A percentile compares a stretch with the other conserved stretches of the same genome.
These are phyloP conservation scores for Aspergillus ostianus DNA, from an alignment of 495 filamentous ascomycete genomes.

Conservation along the genomic window DNA sequence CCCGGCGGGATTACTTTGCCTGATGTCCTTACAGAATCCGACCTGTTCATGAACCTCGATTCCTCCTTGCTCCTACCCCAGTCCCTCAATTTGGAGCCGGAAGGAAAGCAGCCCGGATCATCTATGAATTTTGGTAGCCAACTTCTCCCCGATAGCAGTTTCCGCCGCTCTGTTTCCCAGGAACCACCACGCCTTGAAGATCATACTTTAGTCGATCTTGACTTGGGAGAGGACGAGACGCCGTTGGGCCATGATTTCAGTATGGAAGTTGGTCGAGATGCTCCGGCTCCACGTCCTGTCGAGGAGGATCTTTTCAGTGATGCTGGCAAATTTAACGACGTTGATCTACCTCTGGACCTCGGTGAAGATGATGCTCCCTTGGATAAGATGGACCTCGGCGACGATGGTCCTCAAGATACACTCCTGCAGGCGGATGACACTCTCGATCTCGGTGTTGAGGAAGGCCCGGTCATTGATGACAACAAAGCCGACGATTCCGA, in stretches of 20 bases:
- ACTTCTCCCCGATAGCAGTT: slow-evolving; percentile 62
- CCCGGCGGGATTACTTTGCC: slow-evolving; percentile 73
- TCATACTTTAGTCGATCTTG: slow-evolving; percentile 48
- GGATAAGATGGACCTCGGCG: slow-evolving; percentile 37
- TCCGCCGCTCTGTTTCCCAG: slow-evolving; percentile 49
- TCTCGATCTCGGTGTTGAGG: slow-evolving; percentile 48
- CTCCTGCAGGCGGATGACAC: slow-evolving; percentile 38
- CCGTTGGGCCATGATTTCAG: slow-evolving; percentile 55
- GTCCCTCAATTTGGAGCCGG: slow-evolving; percentile 55
- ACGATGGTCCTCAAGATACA: slow-evolving; percentile 32
- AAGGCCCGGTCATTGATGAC: slow-evolving; percentile 52
- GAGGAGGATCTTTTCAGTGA: slow-evolving; percentile 77
- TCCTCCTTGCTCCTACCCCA: slow-evolving; percentile 72
- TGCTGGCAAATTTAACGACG: slow-evolving; percentile 49
- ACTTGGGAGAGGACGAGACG: slow-evolving; percentile 50
- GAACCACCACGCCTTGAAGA: slow-evolving; percentile 50
- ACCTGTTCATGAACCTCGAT: slow-evolving; percentile 75
- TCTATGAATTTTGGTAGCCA: slow-evolving; percentile 63
- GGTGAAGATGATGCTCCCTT: slow-evolving; percentile 52
- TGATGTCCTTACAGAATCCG: slow-evolving; percentile 84
- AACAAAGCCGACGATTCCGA: slow-evolving; percentile 56
- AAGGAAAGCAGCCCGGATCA: slow-evolving; percentile 53
- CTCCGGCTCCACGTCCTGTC: slow-evolving; percentile 58
- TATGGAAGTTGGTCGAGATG: slow-evolving; percentile 83
- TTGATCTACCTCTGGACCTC: slow-evolving; percentile 51